Base-by-base conservation (phyloP, 208 protist species). In the Trypanosoma scelopori region DNA sequence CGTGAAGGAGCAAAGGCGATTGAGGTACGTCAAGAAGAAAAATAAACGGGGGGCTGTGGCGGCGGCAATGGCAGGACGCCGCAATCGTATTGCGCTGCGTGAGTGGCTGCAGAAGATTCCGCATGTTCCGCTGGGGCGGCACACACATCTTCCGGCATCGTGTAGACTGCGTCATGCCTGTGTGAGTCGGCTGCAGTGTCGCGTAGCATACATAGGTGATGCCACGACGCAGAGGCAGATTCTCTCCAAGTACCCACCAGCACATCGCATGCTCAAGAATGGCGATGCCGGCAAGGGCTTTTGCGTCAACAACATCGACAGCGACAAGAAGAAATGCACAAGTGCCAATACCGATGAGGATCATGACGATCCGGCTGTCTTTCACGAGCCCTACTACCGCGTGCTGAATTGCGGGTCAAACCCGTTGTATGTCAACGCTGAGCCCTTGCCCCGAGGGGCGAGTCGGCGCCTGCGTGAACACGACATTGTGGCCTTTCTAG, bases 401-500 rank as follows among this genome's bases (percentile, higher is more conserved):
- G 35, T 94, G 25, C 35, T 95, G 22, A 91, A 92, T 69, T 86
- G 81, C 74, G 65, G 78, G 23, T 76, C 68, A 11, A 95, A 95
- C 65, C 71, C 73, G 13, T 45, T 90, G 16, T 95, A 80, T 63
- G 76, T 93, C 1, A 85, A 85, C 27, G 37, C 43, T 15, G 50
- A 67, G 9, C 32, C 53, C 7, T 61, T 95, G 18, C 68, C 53
- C 9, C 55, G 64, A 22, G 74, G 75, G 27, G 61, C 60, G 23
- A 89, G 84, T 67, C 50, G 50, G 25, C 60, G 22, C 20, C 67
- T 95, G 7, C 7, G 50, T 18, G 82, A 91, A 47, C 74, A 81
- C n/a, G 89, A 95, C 42, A 70, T 93, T 23, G 35, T 95, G 0
- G 82, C 84, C 5, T 86, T 95, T 64, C 78, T 95, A 13, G 86